Evolutionary conservation across 805 yeast species (phyloP).

Genomic region (Pichia sporocuriosa): DNA sequence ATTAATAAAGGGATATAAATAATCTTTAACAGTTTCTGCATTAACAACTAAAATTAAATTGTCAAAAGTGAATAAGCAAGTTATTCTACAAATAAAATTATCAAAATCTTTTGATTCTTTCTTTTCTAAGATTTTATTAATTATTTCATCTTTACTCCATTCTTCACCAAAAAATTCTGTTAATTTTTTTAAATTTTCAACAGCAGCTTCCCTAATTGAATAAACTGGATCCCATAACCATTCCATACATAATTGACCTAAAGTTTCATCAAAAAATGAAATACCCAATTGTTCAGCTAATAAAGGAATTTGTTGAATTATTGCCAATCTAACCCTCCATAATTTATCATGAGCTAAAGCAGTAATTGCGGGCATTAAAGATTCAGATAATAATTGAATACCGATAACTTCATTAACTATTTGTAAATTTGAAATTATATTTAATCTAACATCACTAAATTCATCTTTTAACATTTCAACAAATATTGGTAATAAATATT

Average conservation of each 20-base stretch:
- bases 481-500: conserved; percentile 78
- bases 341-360: conserved; percentile 94
- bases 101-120: conserved; percentile 31
- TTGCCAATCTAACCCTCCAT: conserved; percentile 97
- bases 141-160: conserved; percentile 86
- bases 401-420: conserved; percentile 93
- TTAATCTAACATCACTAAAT: conserved; percentile 91
- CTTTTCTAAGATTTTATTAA: conserved; percentile 60
- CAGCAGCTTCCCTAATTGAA: conserved; percentile 96
- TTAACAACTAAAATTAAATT: conserved; percentile 68
- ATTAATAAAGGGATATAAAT: conserved; percentile 74
- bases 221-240: conserved; percentile 98
- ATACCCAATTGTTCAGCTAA: conserved; percentile 92
- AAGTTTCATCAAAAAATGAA: conserved; percentile 84
- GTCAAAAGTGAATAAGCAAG: conserved; percentile 84
- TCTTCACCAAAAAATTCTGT: conserved; percentile 84
- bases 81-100: conserved; percentile 87
- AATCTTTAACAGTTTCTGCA: conserved; percentile 48
- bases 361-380: conserved; percentile 89
- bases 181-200: conserved; percentile 68
- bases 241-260: conserved; percentile 86
- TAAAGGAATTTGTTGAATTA: conserved; percentile 92
- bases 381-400: conserved; percentile 76
- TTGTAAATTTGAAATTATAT: conserved; percentile 86
- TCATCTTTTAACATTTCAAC: conserved; percentile 94